phyloP scores from a whole-genome alignment of 768 basidiomycete species.

The Kondoa subrosea region DNA sequence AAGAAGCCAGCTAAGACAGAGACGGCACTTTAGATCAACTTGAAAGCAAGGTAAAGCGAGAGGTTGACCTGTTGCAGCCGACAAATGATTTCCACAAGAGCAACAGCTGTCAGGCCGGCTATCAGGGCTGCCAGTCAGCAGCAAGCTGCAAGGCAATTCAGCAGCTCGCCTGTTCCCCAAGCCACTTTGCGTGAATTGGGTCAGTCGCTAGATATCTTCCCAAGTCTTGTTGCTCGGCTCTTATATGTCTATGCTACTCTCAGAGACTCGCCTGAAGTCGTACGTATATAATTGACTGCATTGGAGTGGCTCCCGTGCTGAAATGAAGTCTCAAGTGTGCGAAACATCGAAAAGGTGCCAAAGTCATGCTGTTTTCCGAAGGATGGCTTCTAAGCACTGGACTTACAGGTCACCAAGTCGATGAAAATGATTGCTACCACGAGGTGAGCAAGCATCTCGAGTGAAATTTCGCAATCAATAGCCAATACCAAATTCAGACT shows the following conservation, averaged over 20 bases:
- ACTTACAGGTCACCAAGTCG: slow-evolving; percentile 99
- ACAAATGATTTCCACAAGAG: neutral
- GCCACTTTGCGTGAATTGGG: slow-evolving; percentile 95
- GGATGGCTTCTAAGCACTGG: slow-evolving; percentile 27
- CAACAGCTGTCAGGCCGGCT: neutral
- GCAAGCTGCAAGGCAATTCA: slow-evolving; percentile 9
- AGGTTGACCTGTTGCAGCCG: too few species aligned
- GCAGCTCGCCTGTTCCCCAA: slow-evolving; percentile 24
- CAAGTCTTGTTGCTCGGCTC: neutral
- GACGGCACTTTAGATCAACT: too few species aligned
- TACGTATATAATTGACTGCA: neutral
- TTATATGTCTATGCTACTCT: neutral
- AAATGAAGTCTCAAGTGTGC: neutral
- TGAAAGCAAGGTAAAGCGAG: too few species aligned
- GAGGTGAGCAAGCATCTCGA: neutral
- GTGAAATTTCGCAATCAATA: slow-evolving; percentile 34
- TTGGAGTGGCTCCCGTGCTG: slow-evolving; percentile 8
- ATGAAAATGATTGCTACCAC: slow-evolving; percentile 25
- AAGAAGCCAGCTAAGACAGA: too few species aligned
- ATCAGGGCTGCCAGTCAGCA: neutral
- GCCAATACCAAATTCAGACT: slow-evolving; percentile 99
- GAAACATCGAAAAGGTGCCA: neutral
- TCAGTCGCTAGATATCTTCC: slow-evolving; percentile 44
- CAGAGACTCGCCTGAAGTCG: neutral
- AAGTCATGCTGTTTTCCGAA: slow-evolving; percentile 6